Evolutionary conservation across 805 yeast genomes (phyloP).

Genomic region (Candida maris): DNA sequence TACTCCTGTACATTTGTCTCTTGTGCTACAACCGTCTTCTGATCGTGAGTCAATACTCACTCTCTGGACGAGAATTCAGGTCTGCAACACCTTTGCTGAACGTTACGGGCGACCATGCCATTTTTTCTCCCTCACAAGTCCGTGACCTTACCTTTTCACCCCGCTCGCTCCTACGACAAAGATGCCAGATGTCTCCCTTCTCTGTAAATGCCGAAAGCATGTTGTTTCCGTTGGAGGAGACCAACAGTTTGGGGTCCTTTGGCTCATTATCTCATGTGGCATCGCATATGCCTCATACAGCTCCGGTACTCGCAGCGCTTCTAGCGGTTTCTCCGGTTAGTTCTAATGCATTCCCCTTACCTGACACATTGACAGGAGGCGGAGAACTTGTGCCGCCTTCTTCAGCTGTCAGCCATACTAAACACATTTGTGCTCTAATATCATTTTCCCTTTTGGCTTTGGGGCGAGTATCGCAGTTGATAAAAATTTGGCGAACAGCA

Average conservation of each 20-base stretch:
- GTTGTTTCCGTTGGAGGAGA: constrained; percentile 8
- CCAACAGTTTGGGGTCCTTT: background rate
- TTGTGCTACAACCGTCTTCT: background rate
- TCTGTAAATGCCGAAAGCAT: constrained; percentile 7
- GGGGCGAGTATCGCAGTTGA: constrained; percentile 1
- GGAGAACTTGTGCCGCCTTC: too few relatives aligned
- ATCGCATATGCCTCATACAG: constrained; percentile 12
- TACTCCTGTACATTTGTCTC: background rate
- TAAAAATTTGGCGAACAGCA: background rate
- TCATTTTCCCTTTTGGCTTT: background rate
- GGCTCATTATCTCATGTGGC: background rate
- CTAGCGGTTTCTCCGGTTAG: constrained; percentile 29
- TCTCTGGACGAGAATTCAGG: background rate
- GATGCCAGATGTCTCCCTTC: constrained; percentile 2
- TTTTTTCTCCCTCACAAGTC: constrained; percentile 9
- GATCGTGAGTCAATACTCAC: background rate
- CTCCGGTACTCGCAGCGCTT: constrained; percentile 31
- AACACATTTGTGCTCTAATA: too few relatives aligned
- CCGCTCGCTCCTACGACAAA: constrained; percentile 2
- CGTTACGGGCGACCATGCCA: constrained; percentile 1
- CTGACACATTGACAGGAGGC: too few relatives aligned
- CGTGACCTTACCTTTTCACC: background rate
- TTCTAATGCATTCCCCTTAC: constrained; percentile 19
- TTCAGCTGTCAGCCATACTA: too few relatives aligned
- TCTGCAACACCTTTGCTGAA: background rate